Conservation (phyloP, 208 protist genomes). For the Leptomonas pyrrhocoris region DNA sequence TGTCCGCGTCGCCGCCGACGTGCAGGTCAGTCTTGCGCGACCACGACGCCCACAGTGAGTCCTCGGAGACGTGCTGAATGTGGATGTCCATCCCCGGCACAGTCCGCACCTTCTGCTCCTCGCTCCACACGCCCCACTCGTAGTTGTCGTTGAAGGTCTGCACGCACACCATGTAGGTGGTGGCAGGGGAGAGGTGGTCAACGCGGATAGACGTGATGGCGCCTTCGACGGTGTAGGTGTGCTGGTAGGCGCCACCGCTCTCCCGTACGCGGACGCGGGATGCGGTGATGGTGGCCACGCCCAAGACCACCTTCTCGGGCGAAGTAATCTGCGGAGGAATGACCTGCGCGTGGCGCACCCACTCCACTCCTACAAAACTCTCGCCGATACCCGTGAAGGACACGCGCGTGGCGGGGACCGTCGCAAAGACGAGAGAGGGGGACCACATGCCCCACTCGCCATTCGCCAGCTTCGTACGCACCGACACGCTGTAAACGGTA, state of each 20-base stretch:
- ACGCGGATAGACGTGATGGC: conserved; percentile 66
- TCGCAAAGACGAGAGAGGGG: conserved; percentile 79
- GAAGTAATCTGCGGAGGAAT: conserved; percentile 66
- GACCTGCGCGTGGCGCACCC: conserved; percentile 74
- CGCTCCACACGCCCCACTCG: conserved; percentile 91
- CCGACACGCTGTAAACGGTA: conserved; percentile 88
- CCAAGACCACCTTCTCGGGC: conserved; percentile 52
- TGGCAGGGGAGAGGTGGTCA: conserved; percentile 70
- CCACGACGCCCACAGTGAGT: conserved; percentile 89
- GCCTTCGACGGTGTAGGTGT: conserved; percentile 73
- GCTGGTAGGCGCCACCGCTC: conserved; percentile 65
- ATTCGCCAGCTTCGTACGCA: conserved; percentile 83
- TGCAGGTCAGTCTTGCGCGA: conserved; percentile 68
- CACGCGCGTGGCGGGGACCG: conserved; percentile 77
- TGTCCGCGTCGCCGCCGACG: conserved; percentile 63
- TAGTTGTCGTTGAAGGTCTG: conserved; percentile 92
- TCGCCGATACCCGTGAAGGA: conserved; percentile 88
- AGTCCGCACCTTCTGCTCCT: conserved; percentile 86
- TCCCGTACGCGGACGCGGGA: conserved; percentile 87
- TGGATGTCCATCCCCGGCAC: conserved; percentile 85
- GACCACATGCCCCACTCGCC: conserved; percentile 93
- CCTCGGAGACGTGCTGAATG: conserved; percentile 88
- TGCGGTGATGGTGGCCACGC: conserved; percentile 74
- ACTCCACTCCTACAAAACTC: conserved; percentile 78
- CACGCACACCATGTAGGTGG: conserved; percentile 87